Base-by-base conservation (phyloP, 345 rosid species). In the Acer negundo region DNA sequence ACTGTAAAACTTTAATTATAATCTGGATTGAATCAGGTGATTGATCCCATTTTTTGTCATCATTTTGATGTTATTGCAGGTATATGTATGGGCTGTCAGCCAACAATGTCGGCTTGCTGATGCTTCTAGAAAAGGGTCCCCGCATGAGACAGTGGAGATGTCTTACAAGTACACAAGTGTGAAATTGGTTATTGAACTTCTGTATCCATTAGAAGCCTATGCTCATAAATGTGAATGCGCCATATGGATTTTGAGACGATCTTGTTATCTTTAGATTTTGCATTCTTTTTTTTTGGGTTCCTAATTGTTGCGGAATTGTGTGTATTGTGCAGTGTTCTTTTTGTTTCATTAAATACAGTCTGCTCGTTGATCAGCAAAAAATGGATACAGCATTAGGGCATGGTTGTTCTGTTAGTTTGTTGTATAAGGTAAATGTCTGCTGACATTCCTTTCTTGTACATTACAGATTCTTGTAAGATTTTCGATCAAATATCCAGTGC, bases 121-220 rank as follows among this genome's bases (percentile, higher is more conserved):
- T 97, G 92, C 90, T 94, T 42, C 80, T 97, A 73, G 99, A 97
- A 76, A 91, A 90, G 82, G 86, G 84, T 51, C 88, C 97, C 61
- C 85, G 80, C 56, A 78, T 82, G 67, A 79, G 88, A 81, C 95
- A 85, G 73, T 89, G 91, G 97, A 90, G 94, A 89, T 97, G 97
- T 77, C 89, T 90, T 68, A 75, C 89, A 75, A 97, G 97, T 80
- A 84, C 90, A 2, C 97, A 89, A 86, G 89, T 89, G 76, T 86
- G 89, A 89, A 80, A 75, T 62, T 38, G 56, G 61, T 28, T 63
- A 58, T 58, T 2, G 47, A 22, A 31, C 59, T 79, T 65, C 72
- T 26, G 58, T 71, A 46, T 74, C 75, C 67, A 55, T 71, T 56
- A 65, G 62, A 49, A 77, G 77, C 68, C 71, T 62, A 49, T 73